Percentiles rank a stretch among this genome's conserved stretches.
Evolutionary conservation across 2,329 filamentous ascomycete species (phyloP).

Genomic region (Pseudogymnoascus sp.): DNA sequence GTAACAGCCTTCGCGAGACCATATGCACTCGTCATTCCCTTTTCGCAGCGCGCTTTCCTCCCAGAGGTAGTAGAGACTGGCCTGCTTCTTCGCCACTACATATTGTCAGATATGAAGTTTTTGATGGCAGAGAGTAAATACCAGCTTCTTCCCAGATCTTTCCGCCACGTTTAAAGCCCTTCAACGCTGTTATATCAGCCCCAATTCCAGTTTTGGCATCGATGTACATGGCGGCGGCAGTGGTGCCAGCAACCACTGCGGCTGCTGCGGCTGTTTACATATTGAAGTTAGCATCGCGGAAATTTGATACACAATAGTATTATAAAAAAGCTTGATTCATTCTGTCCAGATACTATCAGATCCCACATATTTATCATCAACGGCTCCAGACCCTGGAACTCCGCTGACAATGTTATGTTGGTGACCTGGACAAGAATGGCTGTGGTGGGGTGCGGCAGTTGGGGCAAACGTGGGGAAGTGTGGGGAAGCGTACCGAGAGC

Average conservation of each 20-base stretch:
- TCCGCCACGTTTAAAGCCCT: constrained; percentile 33
- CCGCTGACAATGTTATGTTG: background rate
- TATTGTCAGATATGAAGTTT: constrained; percentile 8
- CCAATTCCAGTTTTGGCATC: constrained; percentile 61
- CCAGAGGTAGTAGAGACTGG: constrained; percentile 60
- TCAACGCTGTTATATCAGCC: constrained; percentile 50
- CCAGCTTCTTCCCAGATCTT: constrained; percentile 42
- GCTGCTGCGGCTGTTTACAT: constrained; percentile 17
- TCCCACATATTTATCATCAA: background rate
- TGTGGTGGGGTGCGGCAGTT: background rate
- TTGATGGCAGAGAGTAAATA: constrained; percentile 26
- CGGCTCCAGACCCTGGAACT: background rate
- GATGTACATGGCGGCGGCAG: constrained; percentile 49
- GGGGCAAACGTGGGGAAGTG: constrained; percentile 5
- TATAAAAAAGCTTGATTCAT: background rate
- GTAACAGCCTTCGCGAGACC: constrained; percentile 55
- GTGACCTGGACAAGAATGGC: background rate
- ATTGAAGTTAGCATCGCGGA: background rate
- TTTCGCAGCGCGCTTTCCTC: constrained; percentile 45
- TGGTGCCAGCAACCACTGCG: constrained; percentile 28
- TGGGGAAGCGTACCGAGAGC: background rate
- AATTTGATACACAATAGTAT: background rate
- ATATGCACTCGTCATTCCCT: constrained; percentile 52
- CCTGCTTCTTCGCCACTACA: constrained; percentile 41
- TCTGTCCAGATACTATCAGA: background rate